These are phyloP conservation scores for Exophiala bonariae DNA, from an alignment of 2,329 filamentous ascomycete species.

Conservation along the genomic window DNA sequence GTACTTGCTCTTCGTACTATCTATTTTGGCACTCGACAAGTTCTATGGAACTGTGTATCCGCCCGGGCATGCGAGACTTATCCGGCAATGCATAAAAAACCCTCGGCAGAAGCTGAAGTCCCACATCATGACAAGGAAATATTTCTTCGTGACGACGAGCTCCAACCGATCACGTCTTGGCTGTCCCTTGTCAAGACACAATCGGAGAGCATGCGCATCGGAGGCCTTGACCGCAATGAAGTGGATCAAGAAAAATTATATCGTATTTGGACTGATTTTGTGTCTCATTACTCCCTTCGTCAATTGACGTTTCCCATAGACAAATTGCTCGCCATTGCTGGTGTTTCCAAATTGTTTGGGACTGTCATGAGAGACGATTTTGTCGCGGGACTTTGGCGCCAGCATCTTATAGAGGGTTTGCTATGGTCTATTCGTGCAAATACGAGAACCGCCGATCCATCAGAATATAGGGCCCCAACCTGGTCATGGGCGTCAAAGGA, in stretches of 20 bases:
- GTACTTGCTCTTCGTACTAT: slow-evolving; percentile 39
- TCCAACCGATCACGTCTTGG: slow-evolving; percentile 9
- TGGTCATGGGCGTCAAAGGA: slow-evolving; percentile 24
- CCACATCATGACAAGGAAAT: background rate
- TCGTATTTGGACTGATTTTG: slow-evolving; percentile 12
- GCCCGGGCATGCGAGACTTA: slow-evolving; percentile 17
- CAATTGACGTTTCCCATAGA: slow-evolving; percentile 17
- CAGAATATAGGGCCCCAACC: slow-evolving; percentile 17
- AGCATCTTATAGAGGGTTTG: slow-evolving; percentile 10
- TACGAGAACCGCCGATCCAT: slow-evolving; percentile 1
- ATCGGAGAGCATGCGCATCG: background rate
- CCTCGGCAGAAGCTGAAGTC: background rate
- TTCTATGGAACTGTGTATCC: slow-evolving; percentile 39
- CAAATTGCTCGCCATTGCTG: slow-evolving; percentile 23
- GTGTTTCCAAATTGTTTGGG: slow-evolving; percentile 15
- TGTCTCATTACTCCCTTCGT: slow-evolving; percentile 16
- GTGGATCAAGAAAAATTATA: slow-evolving; percentile 3
- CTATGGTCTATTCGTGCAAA: slow-evolving; percentile 16
- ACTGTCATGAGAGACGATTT: slow-evolving; percentile 9
- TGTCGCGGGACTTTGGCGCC: slow-evolving; percentile 15
- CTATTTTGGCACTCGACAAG: slow-evolving; percentile 38
- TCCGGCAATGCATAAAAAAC: slow-evolving; percentile 6
- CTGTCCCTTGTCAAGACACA: slow-evolving; percentile 1
- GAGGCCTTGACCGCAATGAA: background rate
- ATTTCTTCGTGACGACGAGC: slow-evolving; percentile 8